Percentiles rank a stretch among this genome's conserved stretches.
Evolutionary conservation across 1,139 yeast species (phyloP).

Genomic region (Yamadazyma membranifaciens): DNA sequence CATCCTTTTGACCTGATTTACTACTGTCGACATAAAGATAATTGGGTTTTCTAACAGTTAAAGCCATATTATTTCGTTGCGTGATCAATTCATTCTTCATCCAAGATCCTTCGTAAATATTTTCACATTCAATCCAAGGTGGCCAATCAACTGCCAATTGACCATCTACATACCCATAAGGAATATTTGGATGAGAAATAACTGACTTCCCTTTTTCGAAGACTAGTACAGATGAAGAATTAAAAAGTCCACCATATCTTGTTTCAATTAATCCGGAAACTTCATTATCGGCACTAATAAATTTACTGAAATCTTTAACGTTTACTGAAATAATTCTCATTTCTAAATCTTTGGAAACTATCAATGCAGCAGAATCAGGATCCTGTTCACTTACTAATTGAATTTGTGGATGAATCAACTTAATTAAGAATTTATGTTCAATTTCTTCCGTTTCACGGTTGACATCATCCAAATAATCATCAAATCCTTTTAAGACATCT

Average conservation of each 20-base stretch:
- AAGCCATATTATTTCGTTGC: slow-evolving; percentile 60
- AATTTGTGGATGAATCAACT: slow-evolving; percentile 45
- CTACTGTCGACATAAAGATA: slow-evolving; percentile 39
- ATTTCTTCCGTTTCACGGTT: slow-evolving; percentile 30
- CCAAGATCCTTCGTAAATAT: slow-evolving; percentile 66
- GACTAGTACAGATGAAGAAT: slow-evolving; percentile 71
- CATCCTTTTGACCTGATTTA: slow-evolving; percentile 24
- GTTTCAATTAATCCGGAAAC: slow-evolving; percentile 59
- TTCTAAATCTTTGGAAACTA: slow-evolving; percentile 73
- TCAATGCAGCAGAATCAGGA: slow-evolving; percentile 39
- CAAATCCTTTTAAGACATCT: slow-evolving; percentile 35
- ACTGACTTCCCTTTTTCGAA: slow-evolving; percentile 43
- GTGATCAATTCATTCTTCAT: slow-evolving; percentile 57
- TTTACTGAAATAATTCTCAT: slow-evolving; percentile 60
- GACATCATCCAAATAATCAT: slow-evolving; percentile 29
- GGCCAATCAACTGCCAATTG: slow-evolving; percentile 56
- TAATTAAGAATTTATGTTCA: slow-evolving; percentile 38
- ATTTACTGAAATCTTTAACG: slow-evolving; percentile 44
- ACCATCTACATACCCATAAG: slow-evolving; percentile 24
- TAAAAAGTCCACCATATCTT: slow-evolving; percentile 65
- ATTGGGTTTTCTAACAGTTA: slow-evolving; percentile 68
- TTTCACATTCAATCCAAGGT: slow-evolving; percentile 77
- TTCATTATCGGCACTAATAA: slow-evolving; percentile 36
- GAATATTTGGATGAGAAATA: slow-evolving; percentile 22
- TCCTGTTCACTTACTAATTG: slow-evolving; percentile 36